Evolutionary conservation across 257 asterid species (phyloP).

Genomic region (Lycium barbarum): DNA sequence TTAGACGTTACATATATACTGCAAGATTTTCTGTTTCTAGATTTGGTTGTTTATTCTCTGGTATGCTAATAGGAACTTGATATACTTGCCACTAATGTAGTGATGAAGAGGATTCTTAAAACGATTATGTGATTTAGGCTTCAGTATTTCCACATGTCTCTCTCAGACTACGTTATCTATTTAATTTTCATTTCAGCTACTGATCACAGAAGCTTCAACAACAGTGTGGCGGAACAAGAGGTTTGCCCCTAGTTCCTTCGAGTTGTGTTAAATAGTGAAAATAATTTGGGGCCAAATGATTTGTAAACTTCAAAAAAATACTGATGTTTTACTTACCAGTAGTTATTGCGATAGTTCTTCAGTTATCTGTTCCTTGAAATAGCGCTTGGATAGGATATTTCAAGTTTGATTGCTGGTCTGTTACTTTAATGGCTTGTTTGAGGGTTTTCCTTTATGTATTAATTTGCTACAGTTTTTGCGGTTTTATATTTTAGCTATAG

Average conservation of each 20-base stretch:
- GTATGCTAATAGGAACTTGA: no score
- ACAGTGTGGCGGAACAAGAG: conserved; percentile 77
- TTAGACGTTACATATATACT: neutral
- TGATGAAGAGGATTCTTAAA: no score
- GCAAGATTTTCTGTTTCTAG: neutral
- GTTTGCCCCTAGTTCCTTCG: conserved; percentile 36
- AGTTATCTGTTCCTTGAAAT: neutral
- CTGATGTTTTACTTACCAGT: no score
- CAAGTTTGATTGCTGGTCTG: neutral
- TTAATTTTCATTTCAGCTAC: conserved; percentile 47
- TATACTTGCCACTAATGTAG: no score
- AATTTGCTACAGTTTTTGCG: neutral
- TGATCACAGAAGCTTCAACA: conserved; percentile 82
- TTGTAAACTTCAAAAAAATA: neutral
- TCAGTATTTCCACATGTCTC: no score
- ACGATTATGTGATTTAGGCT: no score
- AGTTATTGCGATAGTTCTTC: neutral
- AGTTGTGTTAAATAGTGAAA: no score
- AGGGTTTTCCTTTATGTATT: neutral
- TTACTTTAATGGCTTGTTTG: neutral
- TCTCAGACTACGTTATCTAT: neutral
- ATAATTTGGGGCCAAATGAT: neutral
- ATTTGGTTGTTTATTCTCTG: neutral
- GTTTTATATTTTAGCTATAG: neutral
- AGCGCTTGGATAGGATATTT: neutral